Evolutionary conservation across 2,329 filamentous ascomycete genomes (phyloP), one percentile per base, ranked within the genome.

Genomic region (Botrytis fabae): DNA sequence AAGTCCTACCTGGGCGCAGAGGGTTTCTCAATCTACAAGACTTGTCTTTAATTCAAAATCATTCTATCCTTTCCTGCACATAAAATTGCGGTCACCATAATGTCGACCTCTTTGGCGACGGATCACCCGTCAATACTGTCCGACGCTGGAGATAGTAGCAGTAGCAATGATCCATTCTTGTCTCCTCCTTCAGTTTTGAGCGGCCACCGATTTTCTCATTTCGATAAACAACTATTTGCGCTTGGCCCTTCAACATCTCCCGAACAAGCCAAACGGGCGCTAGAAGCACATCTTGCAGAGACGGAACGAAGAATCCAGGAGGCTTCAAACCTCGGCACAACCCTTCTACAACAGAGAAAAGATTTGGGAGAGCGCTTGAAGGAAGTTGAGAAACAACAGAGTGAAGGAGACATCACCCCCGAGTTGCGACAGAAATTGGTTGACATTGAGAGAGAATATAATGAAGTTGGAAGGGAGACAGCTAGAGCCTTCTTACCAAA

Each of bases 391-490:
- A 89, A 91, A 80, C 86, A 93, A 74, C 87, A 94, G 79, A 86
- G 88, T 62, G 92, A 96, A 77, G 89, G 89, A 38, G 92, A 97
- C 75, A 89, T 98, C 69, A 91, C 91, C 0, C 90, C 93, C 5
- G 95, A 97, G 77, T 85, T 99, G 78, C 93, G 92, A 74, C 88
- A 92, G 79, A 94, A 93, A 83, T 87, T 99, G 70, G 87, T 90
- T 22, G 94, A 97, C 75, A 90, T 99, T 74, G 96, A 99, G 82
- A 93, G 90, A 82, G 96, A 99, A 80, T 98, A 97, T 84, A 95
- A 97, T 81, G 95, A 98, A 80, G 91, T 98, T 64, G 94, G 95
- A 20, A 88, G 92, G 75, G 95, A 98, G 81, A 96, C 93, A 65
- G 94, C 95, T 61, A 89, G 95, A 76, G 94, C 93, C 3, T 95